Evolutionary conservation across 306 rosid species (phyloP).

Genomic region (Ziziphus jujuba): DNA sequence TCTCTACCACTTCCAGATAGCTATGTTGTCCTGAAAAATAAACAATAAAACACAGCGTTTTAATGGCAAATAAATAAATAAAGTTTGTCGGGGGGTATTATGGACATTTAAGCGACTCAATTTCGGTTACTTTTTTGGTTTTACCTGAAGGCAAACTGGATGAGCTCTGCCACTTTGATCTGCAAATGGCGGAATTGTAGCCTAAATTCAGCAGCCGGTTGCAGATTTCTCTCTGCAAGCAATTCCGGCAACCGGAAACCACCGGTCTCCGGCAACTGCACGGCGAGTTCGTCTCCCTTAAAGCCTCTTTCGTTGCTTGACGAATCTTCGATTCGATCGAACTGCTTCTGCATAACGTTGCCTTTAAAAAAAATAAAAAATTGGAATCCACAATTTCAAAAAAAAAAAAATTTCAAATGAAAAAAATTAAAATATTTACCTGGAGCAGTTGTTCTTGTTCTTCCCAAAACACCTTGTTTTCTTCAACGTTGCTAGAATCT

Average conservation of each 20-base stretch:
- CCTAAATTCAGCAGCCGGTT: constrained; percentile 48
- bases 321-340: constrained; percentile 54
- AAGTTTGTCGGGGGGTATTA: background rate
- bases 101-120: background rate
- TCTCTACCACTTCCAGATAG: constrained; percentile 62
- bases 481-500: constrained; percentile 23
- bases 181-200: constrained; percentile 58
- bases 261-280: constrained; percentile 46
- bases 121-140: too few species aligned
- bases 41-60: too few species aligned
- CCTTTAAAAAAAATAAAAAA: constrained; percentile 31
- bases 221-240: constrained; percentile 61
- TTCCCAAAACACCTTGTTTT: constrained; percentile 58
- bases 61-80: too few species aligned
- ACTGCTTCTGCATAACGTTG: constrained; percentile 41
- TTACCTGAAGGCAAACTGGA: constrained; percentile 63
- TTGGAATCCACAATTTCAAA: background rate
- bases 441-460: constrained; percentile 56
- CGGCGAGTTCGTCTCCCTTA: constrained; percentile 36
- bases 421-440: constrained; percentile 29
- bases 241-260: constrained; percentile 57
- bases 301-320: constrained; percentile 50
- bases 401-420: too few species aligned
- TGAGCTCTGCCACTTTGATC: constrained; percentile 71
- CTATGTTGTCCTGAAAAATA: constrained; percentile 71